A percentile compares a stretch with the other conserved stretches of the same genome.
Evolutionary conservation across 495 filamentous ascomycete species (phyloP).

Genomic region (Evansstolkia leycettana): DNA sequence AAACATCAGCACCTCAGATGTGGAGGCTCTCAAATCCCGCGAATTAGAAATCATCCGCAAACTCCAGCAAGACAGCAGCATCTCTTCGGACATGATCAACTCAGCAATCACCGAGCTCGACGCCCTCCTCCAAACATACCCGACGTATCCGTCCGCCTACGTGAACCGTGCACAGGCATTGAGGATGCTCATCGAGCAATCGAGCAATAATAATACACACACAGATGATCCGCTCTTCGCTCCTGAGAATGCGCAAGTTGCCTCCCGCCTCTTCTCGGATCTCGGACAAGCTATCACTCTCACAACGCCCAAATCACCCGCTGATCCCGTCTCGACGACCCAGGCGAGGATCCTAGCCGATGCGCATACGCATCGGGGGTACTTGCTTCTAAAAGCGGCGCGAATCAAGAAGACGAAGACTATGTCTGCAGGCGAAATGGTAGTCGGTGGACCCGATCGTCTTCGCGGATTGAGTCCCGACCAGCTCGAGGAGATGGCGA

Average conservation of each 20-base stretch:
- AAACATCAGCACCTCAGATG: constrained; percentile 13
- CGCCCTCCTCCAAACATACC: constrained; percentile 42
- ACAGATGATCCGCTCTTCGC: constrained; percentile 9
- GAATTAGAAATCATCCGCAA: constrained; percentile 19
- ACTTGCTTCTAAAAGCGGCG: constrained; percentile 52
- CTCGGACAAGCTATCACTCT: constrained; percentile 55
- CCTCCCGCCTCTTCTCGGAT: constrained; percentile 41
- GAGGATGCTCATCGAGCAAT: constrained; percentile 34
- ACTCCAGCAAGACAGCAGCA: constrained; percentile 10
- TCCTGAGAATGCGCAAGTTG: constrained; percentile 6
- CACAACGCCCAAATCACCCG: constrained; percentile 40
- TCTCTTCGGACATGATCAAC: constrained; percentile 13
- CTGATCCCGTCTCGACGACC: constrained; percentile 41
- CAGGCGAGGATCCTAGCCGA: constrained; percentile 53
- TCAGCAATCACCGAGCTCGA: constrained; percentile 31
- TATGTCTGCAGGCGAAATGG: no score
- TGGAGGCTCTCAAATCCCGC: constrained; percentile 14
- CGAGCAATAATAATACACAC: constrained; percentile 3
- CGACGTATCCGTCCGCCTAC: constrained; percentile 59
- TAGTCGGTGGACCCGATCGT: no score
- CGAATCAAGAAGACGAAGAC: constrained; percentile 21
- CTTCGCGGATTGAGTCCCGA: constrained; percentile 28
- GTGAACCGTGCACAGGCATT: constrained; percentile 68
- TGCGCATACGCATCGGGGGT: constrained; percentile 66
- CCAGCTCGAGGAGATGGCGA: constrained; percentile 60